These are phyloP conservation scores for Cymbidium sinense DNA, from an alignment of 106 monocot species.

Conservation along the genomic window DNA sequence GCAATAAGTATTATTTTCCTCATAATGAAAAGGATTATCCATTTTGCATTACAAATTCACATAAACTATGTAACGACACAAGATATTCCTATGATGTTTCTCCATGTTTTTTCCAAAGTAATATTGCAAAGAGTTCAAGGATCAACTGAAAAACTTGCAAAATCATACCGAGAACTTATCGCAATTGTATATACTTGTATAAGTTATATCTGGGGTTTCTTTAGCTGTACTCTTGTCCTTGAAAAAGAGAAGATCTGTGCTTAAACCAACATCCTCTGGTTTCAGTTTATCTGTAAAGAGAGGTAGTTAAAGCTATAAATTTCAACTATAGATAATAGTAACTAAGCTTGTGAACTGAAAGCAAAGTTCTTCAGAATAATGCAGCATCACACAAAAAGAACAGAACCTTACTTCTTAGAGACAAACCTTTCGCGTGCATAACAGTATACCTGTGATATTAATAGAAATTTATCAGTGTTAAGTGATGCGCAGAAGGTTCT, in stretches of 20 bases:
- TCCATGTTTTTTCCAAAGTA: background rate
- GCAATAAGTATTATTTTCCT: background rate
- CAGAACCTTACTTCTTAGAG: background rate
- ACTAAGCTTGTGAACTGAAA: background rate
- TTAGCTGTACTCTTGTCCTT: conserved; percentile 18
- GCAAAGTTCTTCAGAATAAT: background rate
- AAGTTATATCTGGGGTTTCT: conserved; percentile 46
- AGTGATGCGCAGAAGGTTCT: background rate
- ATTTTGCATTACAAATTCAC: background rate
- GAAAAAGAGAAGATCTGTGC: conserved; percentile 62
- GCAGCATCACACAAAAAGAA: background rate
- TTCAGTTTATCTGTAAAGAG: conserved; percentile 60
- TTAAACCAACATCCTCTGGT: conserved; percentile 71
- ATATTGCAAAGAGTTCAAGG: background rate
- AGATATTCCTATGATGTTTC: background rate
- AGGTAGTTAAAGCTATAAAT: background rate
- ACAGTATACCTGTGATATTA: background rate
- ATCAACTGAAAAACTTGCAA: background rate
- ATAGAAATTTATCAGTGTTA: background rate
- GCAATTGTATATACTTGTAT: conserved; percentile 55
- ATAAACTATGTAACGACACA: background rate
- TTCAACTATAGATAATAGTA: background rate
- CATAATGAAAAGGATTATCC: background rate
- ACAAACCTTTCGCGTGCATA: background rate
- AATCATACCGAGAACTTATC: conserved; percentile 70